These are phyloP conservation scores for Talaromyces sp. DNA, from an alignment of 2,329 filamentous ascomycete species.

Conservation along the genomic window DNA sequence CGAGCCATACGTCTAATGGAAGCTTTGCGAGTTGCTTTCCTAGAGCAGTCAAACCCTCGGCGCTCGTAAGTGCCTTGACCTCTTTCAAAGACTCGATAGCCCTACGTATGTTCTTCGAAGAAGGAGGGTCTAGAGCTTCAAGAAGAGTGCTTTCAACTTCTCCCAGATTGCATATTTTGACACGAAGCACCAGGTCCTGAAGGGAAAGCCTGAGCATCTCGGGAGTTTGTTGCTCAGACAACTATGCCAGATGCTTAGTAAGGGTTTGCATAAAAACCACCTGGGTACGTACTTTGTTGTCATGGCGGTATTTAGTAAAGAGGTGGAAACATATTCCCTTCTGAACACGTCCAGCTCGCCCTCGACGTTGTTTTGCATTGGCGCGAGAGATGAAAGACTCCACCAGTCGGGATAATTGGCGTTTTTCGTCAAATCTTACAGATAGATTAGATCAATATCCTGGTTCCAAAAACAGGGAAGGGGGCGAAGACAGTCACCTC, in stretches of 20 bases:
- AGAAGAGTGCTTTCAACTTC: constrained; percentile 86
- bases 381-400: constrained; percentile 94
- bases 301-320: constrained; percentile 86
- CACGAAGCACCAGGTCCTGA: constrained; percentile 89
- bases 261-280: neutral
- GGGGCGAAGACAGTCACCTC: constrained; percentile 45
- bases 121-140: constrained; percentile 84
- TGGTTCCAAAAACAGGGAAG: neutral
- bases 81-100: constrained; percentile 92
- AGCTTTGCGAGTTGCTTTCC: constrained; percentile 82
- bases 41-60: constrained; percentile 80
- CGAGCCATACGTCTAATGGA: constrained; percentile 88
- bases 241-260: constrained; percentile 41
- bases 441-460: constrained; percentile 14
- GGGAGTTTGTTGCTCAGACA: constrained; percentile 90
- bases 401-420: constrained; percentile 83
- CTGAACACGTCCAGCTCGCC: constrained; percentile 91
- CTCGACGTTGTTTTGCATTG: constrained; percentile 91
- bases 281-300: constrained; percentile 52
- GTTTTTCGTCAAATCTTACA: constrained; percentile 78
- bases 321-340: constrained; percentile 93
- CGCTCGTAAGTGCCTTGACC: constrained; percentile 76
- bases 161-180: constrained; percentile 96
- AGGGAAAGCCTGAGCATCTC: constrained; percentile 93
- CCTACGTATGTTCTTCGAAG: constrained; percentile 83